Conservation (phyloP, 257 asterid genomes). For the Sherardia arvensis region DNA sequence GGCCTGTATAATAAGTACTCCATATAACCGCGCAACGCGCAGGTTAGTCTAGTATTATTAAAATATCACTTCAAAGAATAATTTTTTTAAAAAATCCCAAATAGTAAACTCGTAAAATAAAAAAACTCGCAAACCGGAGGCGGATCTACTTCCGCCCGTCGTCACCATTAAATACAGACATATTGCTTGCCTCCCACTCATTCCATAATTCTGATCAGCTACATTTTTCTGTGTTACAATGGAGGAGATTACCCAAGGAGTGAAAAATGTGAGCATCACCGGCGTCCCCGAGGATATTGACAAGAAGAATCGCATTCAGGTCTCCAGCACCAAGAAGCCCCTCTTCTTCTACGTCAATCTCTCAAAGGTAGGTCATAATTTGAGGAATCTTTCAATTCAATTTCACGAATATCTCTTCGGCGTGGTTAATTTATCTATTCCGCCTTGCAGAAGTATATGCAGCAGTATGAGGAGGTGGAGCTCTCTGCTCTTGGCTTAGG, state of each 20-base stretch:
- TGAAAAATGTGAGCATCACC: conserved; percentile 36
- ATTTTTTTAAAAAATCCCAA: not conserved
- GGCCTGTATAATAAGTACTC: no score
- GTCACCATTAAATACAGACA: not conserved
- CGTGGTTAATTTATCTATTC: no score
- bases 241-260: conserved; percentile 53
- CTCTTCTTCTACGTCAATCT: conserved; percentile 72
- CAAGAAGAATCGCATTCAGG: conserved; percentile 68
- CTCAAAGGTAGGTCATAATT: conserved; percentile 38
- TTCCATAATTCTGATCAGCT: not conserved
- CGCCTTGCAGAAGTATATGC: conserved; percentile 58
- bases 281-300: conserved; percentile 20
- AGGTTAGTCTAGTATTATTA: no score
- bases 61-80: no score
- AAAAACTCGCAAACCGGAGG: no score
- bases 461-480: conserved; percentile 56
- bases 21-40: no score
- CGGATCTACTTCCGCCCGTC: not conserved
- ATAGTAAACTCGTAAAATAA: no score
- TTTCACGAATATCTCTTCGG: not conserved
- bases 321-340: conserved; percentile 64
- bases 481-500: conserved; percentile 73
- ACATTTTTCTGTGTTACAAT: conserved; percentile 10
- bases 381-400: not conserved
- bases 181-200: not conserved